phyloP scores from a whole-genome alignment of 2,329 filamentous ascomycete genomes.

The Pestalotiopsis fici region DNA sequence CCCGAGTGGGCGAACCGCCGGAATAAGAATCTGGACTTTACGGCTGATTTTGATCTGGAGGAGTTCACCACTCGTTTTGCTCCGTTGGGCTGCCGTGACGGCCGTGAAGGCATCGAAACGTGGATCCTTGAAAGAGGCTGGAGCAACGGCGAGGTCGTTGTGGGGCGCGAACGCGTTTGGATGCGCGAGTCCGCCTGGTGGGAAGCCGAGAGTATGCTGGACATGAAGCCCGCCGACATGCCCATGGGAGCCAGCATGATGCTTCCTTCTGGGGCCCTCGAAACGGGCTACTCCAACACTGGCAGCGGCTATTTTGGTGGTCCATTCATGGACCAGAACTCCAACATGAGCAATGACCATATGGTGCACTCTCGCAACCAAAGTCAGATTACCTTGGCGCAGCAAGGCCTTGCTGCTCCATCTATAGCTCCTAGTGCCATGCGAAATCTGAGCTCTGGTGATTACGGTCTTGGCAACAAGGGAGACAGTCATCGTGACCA shows the following conservation, averaged over 20 bases:
- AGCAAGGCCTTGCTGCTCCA: slow-evolving; percentile 38
- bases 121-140: slow-evolving; percentile 95
- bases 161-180: slow-evolving; percentile 92
- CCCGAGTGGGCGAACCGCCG: slow-evolving; percentile 96
- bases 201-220: slow-evolving; percentile 96
- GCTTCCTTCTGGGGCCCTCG: slow-evolving; percentile 55
- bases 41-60: slow-evolving; percentile 91
- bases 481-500: slow-evolving; percentile 77
- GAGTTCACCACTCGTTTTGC: slow-evolving; percentile 87
- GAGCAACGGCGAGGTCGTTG: slow-evolving; percentile 95
- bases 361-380: slow-evolving; percentile 63
- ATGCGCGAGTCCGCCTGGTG: slow-evolving; percentile 94
- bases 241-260: slow-evolving; percentile 30
- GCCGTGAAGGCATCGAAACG: slow-evolving; percentile 87
- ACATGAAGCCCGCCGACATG: slow-evolving; percentile 68
- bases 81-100: slow-evolving; percentile 82
- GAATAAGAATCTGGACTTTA: slow-evolving; percentile 90
- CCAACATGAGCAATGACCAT: slow-evolving; percentile 72
- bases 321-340: slow-evolving; percentile 59
- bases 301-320: slow-evolving; percentile 71
- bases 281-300: slow-evolving; percentile 70
- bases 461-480: slow-evolving; percentile 87
- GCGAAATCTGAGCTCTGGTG: slow-evolving; percentile 64
- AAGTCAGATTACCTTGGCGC: slow-evolving; percentile 43
- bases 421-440: slow-evolving; percentile 63